Evolutionary conservation across 257 asterid species (phyloP).

Genomic region (Paraleonurus japonicus): DNA sequence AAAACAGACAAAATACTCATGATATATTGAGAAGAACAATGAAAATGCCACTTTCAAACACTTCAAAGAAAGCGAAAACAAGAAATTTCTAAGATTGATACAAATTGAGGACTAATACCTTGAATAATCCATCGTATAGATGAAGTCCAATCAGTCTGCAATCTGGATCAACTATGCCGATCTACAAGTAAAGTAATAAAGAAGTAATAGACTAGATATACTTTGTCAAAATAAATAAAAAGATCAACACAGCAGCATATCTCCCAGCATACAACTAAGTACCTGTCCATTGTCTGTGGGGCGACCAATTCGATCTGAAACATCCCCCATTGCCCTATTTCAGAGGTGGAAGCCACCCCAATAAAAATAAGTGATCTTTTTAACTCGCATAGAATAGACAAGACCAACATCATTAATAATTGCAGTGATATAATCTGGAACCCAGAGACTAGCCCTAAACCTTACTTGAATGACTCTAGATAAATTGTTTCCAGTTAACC

Average conservation of each 20-base stretch:
- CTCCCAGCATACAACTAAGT: conserved; percentile 18
- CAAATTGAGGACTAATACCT: conserved; percentile 44
- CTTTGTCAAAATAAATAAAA: not conserved
- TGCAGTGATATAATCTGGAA: not conserved
- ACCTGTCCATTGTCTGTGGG: conserved; percentile 98
- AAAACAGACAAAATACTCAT: conserved; percentile 17
- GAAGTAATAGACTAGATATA: conserved; percentile 14
- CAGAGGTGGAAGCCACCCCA: conserved; percentile 27
- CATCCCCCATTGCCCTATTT: conserved; percentile 94
- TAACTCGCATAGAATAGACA: conserved; percentile 5
- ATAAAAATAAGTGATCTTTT: conserved; percentile 21
- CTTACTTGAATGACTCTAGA: not conserved
- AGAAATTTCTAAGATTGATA: conserved; percentile 7
- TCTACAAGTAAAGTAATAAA: conserved; percentile 41
- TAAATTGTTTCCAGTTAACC: not conserved
- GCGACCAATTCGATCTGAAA: conserved; percentile 89
- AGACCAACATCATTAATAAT: conserved; percentile 4
- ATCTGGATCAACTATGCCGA: conserved; percentile 89
- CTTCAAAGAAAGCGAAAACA: not conserved
- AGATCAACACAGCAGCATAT: conserved; percentile 1
- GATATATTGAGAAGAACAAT: not conserved
- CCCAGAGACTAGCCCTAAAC: not conserved
- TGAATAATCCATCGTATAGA: conserved; percentile 83
- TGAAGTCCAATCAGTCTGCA: conserved; percentile 92
- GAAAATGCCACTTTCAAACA: conserved; percentile 2